These are phyloP conservation scores for Glebionis coronaria DNA, from an alignment of 129 eudicot genomes.

Conservation along the genomic window DNA sequence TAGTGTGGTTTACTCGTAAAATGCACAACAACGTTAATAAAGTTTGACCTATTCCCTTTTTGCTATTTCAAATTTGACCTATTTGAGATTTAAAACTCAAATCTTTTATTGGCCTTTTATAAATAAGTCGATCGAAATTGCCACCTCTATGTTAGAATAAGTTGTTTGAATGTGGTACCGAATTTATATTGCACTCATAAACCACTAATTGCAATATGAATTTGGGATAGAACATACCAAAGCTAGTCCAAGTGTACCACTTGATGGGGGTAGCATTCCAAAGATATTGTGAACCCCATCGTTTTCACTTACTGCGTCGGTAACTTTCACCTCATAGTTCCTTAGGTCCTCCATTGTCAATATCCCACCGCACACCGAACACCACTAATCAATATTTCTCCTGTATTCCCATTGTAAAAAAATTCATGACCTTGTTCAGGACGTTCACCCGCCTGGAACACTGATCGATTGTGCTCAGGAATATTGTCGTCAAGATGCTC, in stretches of 20 bases:
- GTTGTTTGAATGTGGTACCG: no score
- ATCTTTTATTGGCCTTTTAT: no score
- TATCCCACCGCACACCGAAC: slow-evolving; percentile 78
- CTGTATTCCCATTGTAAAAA: slow-evolving; percentile 64
- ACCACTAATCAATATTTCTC: slow-evolving; percentile 61
- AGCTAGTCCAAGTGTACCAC: no score
- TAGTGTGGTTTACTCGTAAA: not conserved
- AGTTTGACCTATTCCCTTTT: no score
- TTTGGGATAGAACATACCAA: slow-evolving; percentile 61
- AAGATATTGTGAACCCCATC: slow-evolving; percentile 74
- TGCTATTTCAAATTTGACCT: no score
- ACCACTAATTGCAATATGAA: no score
- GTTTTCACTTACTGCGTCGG: slow-evolving; percentile 58
- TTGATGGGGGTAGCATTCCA: slow-evolving; percentile 97
- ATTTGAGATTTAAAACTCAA: no score
- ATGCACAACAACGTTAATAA: no score
- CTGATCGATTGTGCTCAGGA: slow-evolving; percentile 65
- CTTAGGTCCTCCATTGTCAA: slow-evolving; percentile 83
- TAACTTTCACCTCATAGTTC: no score
- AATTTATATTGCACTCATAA: no score
- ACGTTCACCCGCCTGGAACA: slow-evolving; percentile 86
- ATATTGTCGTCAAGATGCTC: slow-evolving; percentile 36
- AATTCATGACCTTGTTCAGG: slow-evolving; percentile 78
- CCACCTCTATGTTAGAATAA: no score
- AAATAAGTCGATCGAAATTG: no score